Base-by-base conservation (phyloP, 352 stramenopile genomes). In the Globisporangium radiosum region DNA sequence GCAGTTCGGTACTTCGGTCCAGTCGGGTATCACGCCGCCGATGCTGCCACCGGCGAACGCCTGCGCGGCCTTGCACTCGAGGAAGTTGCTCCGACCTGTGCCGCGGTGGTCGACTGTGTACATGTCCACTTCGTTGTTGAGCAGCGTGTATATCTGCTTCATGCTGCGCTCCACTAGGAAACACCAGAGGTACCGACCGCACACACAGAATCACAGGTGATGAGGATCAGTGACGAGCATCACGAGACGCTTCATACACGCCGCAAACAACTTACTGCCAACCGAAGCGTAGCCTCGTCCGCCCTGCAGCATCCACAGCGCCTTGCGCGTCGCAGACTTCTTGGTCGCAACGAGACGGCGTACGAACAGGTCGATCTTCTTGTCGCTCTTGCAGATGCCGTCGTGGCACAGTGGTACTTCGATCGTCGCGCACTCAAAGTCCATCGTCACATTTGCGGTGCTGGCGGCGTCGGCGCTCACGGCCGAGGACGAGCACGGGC, bases 371-470 rank as follows among this genome's bases (percentile, higher is more conserved):
- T 76, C 59, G 47, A 90, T 72, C 25, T 60, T 79, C 45, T 73
- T 67, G 53, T 79, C 65, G 60, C 78, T 89, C 25, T 69, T 47
- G 65, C 82, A 92, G 13, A 92, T 57, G n/a, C 69, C 73, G 0
- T 78, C 66, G 67, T 90, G 83, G 63, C 82, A 92, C 52, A 92
- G 67, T 44, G 82, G 80, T 57, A 89, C 73, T n/a, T 72, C 65
- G 25, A 92, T 63, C 45, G 85, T 68, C 0, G 74, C 78, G 63
- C 82, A 92, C 38, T 92, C 75, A 59, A 63, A 57, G 17, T 19
- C 17, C 17, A 19, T 19, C 17, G 17, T 19, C 2, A 8, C 14
- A 39, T n/a, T 43, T 14, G 9, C 17, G 17, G 17, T 19, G 17
- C 17, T 19, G 17, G 0, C 17, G 17, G 17, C 17, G 17, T 19